Percentiles rank a stretch among this genome's conserved stretches.
Evolutionary conservation across 129 eudicot species (phyloP).

Genomic region (Oenanthe sinensis): DNA sequence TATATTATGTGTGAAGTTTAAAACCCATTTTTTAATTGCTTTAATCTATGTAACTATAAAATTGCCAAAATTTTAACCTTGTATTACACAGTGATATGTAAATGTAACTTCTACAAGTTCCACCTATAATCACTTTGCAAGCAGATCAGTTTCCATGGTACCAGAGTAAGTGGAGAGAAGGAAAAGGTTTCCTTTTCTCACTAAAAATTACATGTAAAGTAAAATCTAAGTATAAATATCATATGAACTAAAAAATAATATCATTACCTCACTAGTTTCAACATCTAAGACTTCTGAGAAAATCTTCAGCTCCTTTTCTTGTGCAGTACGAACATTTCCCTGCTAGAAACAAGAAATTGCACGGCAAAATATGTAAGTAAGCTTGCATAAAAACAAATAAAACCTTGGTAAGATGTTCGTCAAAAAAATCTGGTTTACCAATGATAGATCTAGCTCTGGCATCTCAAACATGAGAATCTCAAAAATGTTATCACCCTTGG

Average conservation of each 20-base stretch:
- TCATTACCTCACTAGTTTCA: constrained; percentile 39
- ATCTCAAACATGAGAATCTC: constrained; percentile 47
- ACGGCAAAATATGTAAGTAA: constrained; percentile 14
- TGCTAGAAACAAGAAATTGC: constrained; percentile 26
- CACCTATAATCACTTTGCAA: neutral
- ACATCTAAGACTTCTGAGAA: constrained; percentile 39
- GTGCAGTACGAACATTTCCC: constrained; percentile 37
- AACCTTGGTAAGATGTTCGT: neutral
- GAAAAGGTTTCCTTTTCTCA: neutral
- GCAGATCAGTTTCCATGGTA: neutral
- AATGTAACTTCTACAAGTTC: neutral
- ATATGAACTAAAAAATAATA: neutral
- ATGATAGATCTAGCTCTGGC: constrained; percentile 49
- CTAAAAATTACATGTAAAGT: neutral
- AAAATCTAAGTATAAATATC: neutral
- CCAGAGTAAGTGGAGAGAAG: neutral
- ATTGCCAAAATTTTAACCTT: neutral
- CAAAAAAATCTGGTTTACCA: constrained; percentile 29
- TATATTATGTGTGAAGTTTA: neutral
- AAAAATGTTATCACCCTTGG: constrained; percentile 16
- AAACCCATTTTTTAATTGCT: neutral
- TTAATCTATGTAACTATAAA: neutral
- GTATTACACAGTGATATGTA: neutral
- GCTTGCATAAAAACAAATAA: neutral
- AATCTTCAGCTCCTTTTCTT: constrained; percentile 30